A percentile compares a stretch with the other conserved stretches of the same genome.
These are phyloP conservation scores for Parathielavia appendiculata DNA, from an alignment of 495 filamentous ascomycete genomes.

Conservation along the genomic window DNA sequence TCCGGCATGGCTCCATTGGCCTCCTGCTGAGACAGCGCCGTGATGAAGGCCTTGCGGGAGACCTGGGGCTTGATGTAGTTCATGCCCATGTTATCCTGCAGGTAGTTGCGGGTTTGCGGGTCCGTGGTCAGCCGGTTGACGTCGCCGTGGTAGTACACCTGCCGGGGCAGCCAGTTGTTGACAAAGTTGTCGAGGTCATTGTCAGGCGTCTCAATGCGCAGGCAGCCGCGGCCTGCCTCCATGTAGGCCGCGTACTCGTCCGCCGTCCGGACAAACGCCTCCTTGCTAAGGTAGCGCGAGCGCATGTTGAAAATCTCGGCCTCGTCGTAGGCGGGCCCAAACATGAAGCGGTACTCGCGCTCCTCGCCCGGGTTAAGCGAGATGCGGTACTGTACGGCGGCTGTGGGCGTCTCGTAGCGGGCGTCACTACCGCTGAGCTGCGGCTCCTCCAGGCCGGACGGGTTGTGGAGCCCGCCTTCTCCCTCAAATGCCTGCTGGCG, in stretches of 20 bases:
- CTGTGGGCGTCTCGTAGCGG: slow-evolving; percentile 51
- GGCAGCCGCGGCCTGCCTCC: slow-evolving; percentile 44
- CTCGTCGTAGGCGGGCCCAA: slow-evolving; percentile 50
- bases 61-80: slow-evolving; percentile 51
- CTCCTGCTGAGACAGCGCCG: slow-evolving; percentile 49
- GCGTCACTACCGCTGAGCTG: slow-evolving; percentile 43
- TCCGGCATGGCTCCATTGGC: slow-evolving; percentile 53
- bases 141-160: slow-evolving; percentile 54
- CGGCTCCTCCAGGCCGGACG: slow-evolving; percentile 36
- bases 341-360: slow-evolving; percentile 49
- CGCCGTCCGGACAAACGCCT: slow-evolving; percentile 41
- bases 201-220: slow-evolving; percentile 51
- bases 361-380: slow-evolving; percentile 36
- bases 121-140: slow-evolving; percentile 55
- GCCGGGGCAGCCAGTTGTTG: slow-evolving; percentile 55
- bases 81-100: slow-evolving; percentile 59
- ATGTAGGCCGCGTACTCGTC: slow-evolving; percentile 47
- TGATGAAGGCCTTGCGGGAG: slow-evolving; percentile 44
- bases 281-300: slow-evolving; percentile 46
- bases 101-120: slow-evolving; percentile 54
- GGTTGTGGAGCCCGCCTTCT: slow-evolving; percentile 52
- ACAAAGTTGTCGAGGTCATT: slow-evolving; percentile 54
- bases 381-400: slow-evolving; percentile 48
- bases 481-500: slow-evolving; percentile 50
- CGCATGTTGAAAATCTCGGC: slow-evolving; percentile 46